Evolutionary conservation across 768 basidiomycete genomes (phyloP).

Genomic region (Agaricus bisporus): DNA sequence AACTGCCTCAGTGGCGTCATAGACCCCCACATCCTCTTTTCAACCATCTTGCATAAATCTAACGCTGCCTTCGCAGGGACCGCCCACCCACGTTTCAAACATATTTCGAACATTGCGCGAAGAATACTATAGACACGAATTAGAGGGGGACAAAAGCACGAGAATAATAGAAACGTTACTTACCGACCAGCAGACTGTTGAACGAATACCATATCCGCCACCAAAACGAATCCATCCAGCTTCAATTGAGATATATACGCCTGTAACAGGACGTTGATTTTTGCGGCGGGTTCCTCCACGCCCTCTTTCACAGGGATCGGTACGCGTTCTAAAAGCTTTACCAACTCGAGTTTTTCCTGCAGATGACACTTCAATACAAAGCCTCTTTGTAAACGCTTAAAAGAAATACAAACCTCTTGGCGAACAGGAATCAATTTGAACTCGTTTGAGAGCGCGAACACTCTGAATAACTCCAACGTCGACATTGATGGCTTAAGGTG

Average conservation of each 20-base stretch:
- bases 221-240: constrained; percentile 75
- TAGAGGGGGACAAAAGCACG: background rate
- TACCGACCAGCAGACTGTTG: constrained; percentile 94
- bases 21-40: constrained; percentile 89
- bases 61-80: constrained; percentile 86
- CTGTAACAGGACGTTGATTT: constrained; percentile 95
- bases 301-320: constrained; percentile 97
- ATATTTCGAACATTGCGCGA: constrained; percentile 96
- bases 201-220: constrained; percentile 93
- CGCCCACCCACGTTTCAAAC: constrained; percentile 97
- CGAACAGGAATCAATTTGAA: constrained; percentile 58
- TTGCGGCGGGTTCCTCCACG: constrained; percentile 93
- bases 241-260: constrained; percentile 87
- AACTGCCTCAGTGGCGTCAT: constrained; percentile 98
- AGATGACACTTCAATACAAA: constrained; percentile 41
- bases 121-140: background rate
- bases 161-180: constrained; percentile 13
- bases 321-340: constrained; percentile 87
- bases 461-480: constrained; percentile 85
- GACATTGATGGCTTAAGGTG: constrained; percentile 86
- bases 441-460: constrained; percentile 93
- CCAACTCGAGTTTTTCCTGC: constrained; percentile 87
- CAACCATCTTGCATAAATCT: constrained; percentile 95
- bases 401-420: constrained; percentile 8
- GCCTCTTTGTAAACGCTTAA: background rate